Evolutionary conservation across 805 yeast species (phyloP), one percentile per base, ranked within the genome.

Genomic region (Myxozyma nipponensis): DNA sequence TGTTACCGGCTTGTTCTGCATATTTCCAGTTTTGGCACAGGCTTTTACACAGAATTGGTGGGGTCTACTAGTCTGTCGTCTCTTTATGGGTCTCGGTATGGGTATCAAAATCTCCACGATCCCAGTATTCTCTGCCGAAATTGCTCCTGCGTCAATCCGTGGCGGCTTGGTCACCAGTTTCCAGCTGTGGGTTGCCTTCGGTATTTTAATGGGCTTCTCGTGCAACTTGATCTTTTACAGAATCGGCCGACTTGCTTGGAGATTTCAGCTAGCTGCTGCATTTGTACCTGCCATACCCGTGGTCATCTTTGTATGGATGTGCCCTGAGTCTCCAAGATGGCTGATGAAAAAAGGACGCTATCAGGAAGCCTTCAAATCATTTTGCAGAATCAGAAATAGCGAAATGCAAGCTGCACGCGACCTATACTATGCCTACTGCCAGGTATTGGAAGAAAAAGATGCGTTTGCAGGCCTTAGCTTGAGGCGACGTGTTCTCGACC

Each of bases 1-100:
- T 63, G 63, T 77, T 63, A 72, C 81, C 37, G 77, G 83, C 66
- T 54, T 75, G 18, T 71, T 79, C 47, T 79, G 83, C 7, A 78
- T 77, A 7, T 63, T 72, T 36, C 78, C 84, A 2, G 80, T 83
- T 42, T 68, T 81, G 47, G 79, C 84, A 81, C 80, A 75, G 58
- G 85, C 79, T 1, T 77, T 82, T 58, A 71, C 79, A 21, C 77
- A 79, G 56, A 75, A 71, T 45, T 76, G 83, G 79, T 77, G 72
- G 57, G 81, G 79, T 54, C 70, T 82, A 41, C 79, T 81, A 82
- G 69, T 72, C n/a, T 97, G 97, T 39, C 77, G 97, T 67, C 82
- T 91, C 57, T 74, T 90, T 39, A 84, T 91, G 83, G 98, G 98
- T 15, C 84, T 85, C 66, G 97, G 96, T 62, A 96, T 90, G 21